Conservation (phyloP, 345 rosid genomes). For the Eucalyptus pauciflora region DNA sequence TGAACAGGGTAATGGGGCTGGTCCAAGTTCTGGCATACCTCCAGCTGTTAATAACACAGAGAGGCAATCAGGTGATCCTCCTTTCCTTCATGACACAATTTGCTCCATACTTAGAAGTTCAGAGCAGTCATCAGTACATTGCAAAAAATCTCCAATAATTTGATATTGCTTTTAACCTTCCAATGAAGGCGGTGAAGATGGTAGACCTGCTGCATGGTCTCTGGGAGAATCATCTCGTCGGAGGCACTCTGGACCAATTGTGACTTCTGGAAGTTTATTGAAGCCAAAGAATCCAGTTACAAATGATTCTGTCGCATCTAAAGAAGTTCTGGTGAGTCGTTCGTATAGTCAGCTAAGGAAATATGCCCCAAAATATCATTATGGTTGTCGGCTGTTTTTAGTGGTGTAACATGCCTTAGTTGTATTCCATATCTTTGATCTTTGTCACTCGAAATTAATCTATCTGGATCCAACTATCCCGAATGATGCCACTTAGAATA, state of each 20-base stretch:
- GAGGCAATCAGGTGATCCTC: constrained; percentile 42
- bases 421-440: neutral
- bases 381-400: neutral
- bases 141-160: neutral
- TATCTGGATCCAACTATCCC: neutral
- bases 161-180: neutral
- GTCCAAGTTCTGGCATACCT: constrained; percentile 72
- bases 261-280: constrained; percentile 16
- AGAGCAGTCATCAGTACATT: neutral
- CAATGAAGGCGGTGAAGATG: constrained; percentile 26
- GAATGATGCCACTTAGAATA: neutral
- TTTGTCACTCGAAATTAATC: neutral
- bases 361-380: neutral
- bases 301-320: constrained; percentile 18
- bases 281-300: constrained; percentile 38
- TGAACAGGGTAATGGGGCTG: constrained; percentile 59
- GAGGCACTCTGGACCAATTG: constrained; percentile 35
- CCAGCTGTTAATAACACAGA: constrained; percentile 46
- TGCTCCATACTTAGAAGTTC: neutral
- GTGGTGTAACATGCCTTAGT: neutral
- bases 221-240: constrained; percentile 28
- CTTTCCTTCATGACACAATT: constrained; percentile 1
- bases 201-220: constrained; percentile 22
- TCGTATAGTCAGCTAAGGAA: neutral
- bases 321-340: constrained; percentile 27